Evolutionary conservation across 2,329 filamentous ascomycete genomes (phyloP), one percentile per base, ranked within the genome.

Genomic region (Colletotrichum sp.): DNA sequence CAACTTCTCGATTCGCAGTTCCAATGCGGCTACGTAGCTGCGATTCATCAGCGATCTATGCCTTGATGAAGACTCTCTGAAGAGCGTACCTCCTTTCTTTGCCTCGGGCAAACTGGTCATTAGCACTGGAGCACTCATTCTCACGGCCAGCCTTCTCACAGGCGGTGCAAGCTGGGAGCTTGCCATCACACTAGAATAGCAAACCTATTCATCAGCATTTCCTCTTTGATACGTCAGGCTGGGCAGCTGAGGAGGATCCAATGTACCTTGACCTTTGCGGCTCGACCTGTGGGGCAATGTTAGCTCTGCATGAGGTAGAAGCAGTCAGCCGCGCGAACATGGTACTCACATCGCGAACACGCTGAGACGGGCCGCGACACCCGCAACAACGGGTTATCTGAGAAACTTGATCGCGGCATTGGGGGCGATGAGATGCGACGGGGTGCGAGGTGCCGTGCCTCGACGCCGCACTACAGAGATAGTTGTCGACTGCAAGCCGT

Each of bases 11-110:
- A 98, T 93, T 74, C 95, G 93, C 18, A 96, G 92, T 84, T 99
- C 96, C n/a, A 99, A 90, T 1, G 96, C 98, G 9, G 96, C 95
- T 60, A 99, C 96, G 89, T 99, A 99, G 85, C 93, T 94, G 59
- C n/a, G 12, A 21, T 34, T 34, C 7, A 32, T 32, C 28, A 72
- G 30, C 59, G 10, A 30, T 36, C 28, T 13, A 83, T 63, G 81
- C 81, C 49, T 26, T 18, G 21, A 15, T 24, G 6, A 44, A 62
- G 59, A 1, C 10, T 62, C 59, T 21, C 10, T 8, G n/a, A 3
- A 21, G 16, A 36, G 80, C 85, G 74, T 79, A 92, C 92, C 96
- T 99, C 81, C 96, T 90, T 83, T 99, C 97, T 85, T 99, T 99
- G 77, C 97, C 97, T 78, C 96, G 91, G 1, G 96, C 96, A 85